phyloP scores from a whole-genome alignment of 805 yeast genomes.

The Brettanomyces naardenensis region DNA sequence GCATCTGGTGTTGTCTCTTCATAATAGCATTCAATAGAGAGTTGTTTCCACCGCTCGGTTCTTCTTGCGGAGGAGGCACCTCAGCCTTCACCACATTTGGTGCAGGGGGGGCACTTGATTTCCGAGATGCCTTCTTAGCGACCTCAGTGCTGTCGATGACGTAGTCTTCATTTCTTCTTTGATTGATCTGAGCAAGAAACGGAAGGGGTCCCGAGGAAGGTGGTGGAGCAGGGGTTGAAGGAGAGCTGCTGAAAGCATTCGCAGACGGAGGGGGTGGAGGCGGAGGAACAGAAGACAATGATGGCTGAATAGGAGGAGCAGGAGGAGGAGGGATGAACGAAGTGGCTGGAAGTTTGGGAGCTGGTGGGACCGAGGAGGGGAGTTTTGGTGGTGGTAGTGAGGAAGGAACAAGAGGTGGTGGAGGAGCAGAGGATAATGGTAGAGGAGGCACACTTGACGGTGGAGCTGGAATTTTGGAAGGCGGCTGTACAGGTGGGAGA shows the following conservation, averaged over 20 bases:
- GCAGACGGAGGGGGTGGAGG: constrained; percentile 18
- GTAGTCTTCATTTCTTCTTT: constrained; percentile 42
- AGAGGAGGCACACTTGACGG: constrained; percentile 1
- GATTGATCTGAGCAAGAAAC: constrained; percentile 50
- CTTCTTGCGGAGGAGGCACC: constrained; percentile 14
- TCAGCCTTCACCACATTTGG: constrained; percentile 10
- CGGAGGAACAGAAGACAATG: constrained; percentile 21
- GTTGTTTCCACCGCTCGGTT: constrained; percentile 15
- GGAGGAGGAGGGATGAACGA: constrained; percentile 8
- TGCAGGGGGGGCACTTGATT: constrained; percentile 20
- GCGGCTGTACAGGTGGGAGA: background rate
- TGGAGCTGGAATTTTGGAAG: background rate
- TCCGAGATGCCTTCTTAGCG: constrained; percentile 12
- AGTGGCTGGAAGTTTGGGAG: constrained; percentile 10
- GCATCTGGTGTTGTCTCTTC: constrained; percentile 1
- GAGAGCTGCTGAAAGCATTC: constrained; percentile 14
- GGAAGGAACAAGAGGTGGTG: constrained; percentile 2
- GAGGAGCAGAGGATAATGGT: background rate
- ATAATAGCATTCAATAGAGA: constrained; percentile 6
- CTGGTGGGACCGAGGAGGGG: background rate
- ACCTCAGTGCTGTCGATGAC: constrained; percentile 34
- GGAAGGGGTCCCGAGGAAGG: constrained; percentile 37
- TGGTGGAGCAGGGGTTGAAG: constrained; percentile 12
- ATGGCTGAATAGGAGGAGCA: background rate
- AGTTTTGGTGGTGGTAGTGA: constrained; percentile 7